Conservation (phyloP, 345 rosid genomes). For the Leavenworthia alabamica region DNA sequence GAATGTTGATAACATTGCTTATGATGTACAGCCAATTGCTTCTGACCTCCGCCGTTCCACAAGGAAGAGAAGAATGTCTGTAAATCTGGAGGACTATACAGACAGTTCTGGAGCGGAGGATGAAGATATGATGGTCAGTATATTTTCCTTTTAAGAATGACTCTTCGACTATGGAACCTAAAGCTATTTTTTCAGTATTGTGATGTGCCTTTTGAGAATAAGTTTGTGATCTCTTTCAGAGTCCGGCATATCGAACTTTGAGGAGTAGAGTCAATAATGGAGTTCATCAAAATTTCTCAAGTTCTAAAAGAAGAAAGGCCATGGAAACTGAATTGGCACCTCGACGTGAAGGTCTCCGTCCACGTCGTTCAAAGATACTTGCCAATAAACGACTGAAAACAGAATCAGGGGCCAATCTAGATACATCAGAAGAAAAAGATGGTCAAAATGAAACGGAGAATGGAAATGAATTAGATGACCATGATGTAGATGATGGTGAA, state of each 20-base stretch:
- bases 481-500: constrained; percentile 53
- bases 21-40: constrained; percentile 51
- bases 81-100: constrained; percentile 71
- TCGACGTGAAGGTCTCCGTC: constrained; percentile 98
- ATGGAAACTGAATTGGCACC: constrained; percentile 54
- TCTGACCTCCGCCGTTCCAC: constrained; percentile 94
- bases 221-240: constrained; percentile 40
- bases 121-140: constrained; percentile 84
- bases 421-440: constrained; percentile 69
- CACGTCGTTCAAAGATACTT: constrained; percentile 64
- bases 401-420: constrained; percentile 65
- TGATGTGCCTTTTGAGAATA: constrained; percentile 11
- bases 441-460: constrained; percentile 77
- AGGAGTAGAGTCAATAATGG: constrained; percentile 55
- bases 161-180: not conserved
- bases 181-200: constrained; percentile 7
- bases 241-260: constrained; percentile 47
- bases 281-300: constrained; percentile 51
- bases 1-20: constrained; percentile 21
- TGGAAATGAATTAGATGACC: constrained; percentile 68
- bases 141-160: constrained; percentile 5
- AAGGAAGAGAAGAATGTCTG: constrained; percentile 79
- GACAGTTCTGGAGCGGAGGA: constrained; percentile 95
- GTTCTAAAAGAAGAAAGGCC: constrained; percentile 49
- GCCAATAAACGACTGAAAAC: constrained; percentile 44